phyloP scores from a whole-genome alignment of 441 rosid genomes.

The Aleurites moluccanus region DNA sequence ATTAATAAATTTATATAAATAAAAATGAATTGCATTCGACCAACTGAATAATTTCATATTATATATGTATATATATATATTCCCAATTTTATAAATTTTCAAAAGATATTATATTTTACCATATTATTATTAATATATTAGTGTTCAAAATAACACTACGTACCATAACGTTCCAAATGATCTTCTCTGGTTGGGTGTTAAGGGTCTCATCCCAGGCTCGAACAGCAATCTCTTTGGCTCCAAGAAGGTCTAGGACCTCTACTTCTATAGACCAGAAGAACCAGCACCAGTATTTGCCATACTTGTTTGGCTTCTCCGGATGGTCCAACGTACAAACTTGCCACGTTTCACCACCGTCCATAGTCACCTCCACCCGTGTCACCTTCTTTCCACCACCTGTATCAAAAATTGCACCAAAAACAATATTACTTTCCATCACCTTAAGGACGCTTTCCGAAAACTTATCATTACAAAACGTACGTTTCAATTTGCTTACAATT shows the following conservation, averaged over 20 bases:
- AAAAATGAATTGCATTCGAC: too few relatives aligned
- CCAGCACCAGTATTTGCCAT: constrained; percentile 89
- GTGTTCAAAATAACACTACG: neutral
- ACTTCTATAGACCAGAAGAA: constrained; percentile 91
- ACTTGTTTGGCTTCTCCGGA: constrained; percentile 66
- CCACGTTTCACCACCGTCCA: constrained; percentile 97
- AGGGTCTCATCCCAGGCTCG: constrained; percentile 92
- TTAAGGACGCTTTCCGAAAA: neutral
- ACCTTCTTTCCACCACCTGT: constrained; percentile 90
- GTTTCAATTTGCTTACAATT: too few relatives aligned
- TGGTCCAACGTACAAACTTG: constrained; percentile 68
- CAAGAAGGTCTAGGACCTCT: constrained; percentile 72
- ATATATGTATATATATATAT: too few relatives aligned
- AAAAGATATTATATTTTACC: too few relatives aligned
- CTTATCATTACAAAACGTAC: neutral
- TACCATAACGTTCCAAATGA: constrained; percentile 95
- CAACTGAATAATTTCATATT: too few relatives aligned
- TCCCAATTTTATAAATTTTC: too few relatives aligned
- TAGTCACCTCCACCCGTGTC: constrained; percentile 83
- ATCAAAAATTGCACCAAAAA: neutral
- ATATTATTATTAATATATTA: too few relatives aligned
- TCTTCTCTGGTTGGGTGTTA: constrained; percentile 89
- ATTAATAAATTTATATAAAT: too few relatives aligned
- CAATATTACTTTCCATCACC: neutral
- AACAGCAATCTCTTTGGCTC: constrained; percentile 78